Evolutionary conservation across 192 early-diverging fungal genomes (phyloP), one percentile per base, ranked within the genome.

Genomic region (Backusella tuberculispora): DNA sequence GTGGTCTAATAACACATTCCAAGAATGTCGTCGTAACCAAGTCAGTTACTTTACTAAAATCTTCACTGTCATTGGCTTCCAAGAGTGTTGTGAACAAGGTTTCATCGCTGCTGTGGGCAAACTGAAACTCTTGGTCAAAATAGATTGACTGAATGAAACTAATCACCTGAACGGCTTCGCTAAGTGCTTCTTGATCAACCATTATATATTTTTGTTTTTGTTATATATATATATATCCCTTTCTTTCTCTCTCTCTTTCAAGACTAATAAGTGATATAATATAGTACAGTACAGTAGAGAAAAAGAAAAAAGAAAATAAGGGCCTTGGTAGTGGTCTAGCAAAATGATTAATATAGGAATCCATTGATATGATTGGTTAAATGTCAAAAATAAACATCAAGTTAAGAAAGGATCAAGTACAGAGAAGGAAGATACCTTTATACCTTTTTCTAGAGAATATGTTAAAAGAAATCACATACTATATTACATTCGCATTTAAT

Each of bases 61-160:
- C 66, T 14, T 44, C 60, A 38, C 5, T 43, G 37, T 71, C 67
- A 34, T 40, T 24, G 8, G 40, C 19, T 3, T 19, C 26, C 0
- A 40, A 26, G 3, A 77, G 38, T 40, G 34, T 15, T 45, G 8
- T 15, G 17, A 63, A 66, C 5, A 72, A 26, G 8, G 15, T 6
- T 50, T 64, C 63, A 44, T 71, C 70, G 40, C 50, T 13, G 8
- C 0, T 34, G 19, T 19, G 29, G 42, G 43, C n/a, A 47, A 71
- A 77, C 37, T 56, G 24, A 66, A 77, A 77, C 19, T 77, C 76
- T 26, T 76, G 15, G 26, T 64, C 69, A 72, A 66, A 77, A n/a
- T 77, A 77, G 17, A 77, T 72, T 0, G 76, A 71, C 47, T 72
- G 60, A n/a, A 77, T 34, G 15, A 77, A 9, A 9, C 72, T 63